phyloP scores from a whole-genome alignment of 1,284 basidiomycete genomes.

The Ustilago hordei region DNA sequence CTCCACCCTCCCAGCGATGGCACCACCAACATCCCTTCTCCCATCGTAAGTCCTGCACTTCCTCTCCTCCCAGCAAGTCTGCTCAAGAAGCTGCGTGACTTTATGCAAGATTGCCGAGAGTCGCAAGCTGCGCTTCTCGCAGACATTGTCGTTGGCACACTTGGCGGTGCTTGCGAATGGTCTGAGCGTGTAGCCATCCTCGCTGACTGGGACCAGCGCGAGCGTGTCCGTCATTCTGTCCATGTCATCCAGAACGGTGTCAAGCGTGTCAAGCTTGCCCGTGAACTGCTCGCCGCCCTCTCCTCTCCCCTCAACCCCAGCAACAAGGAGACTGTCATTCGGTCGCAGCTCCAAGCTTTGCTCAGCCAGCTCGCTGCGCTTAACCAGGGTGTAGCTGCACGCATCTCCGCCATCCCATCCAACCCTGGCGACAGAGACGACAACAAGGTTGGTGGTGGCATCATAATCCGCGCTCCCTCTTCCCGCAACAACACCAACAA shows the following conservation, averaged over 20 bases:
- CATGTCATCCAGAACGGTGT: slow-evolving; percentile 57
- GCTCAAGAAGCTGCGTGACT: slow-evolving; percentile 55
- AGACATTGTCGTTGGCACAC: slow-evolving; percentile 64
- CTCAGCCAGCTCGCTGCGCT: slow-evolving; percentile 63
- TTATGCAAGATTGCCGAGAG: slow-evolving; percentile 59
- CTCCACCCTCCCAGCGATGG: slow-evolving; percentile 38
- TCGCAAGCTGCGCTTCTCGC: slow-evolving; percentile 57
- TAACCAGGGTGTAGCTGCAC: slow-evolving; percentile 57
- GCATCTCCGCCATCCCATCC: slow-evolving; percentile 56
- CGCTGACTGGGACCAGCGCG: slow-evolving; percentile 57
- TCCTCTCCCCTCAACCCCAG: slow-evolving; percentile 60
- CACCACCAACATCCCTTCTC: slow-evolving; percentile 29
- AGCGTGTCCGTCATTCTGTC: slow-evolving; percentile 57
- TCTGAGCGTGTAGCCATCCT: slow-evolving; percentile 62
- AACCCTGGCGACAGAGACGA: slow-evolving; percentile 41
- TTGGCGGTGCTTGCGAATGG: slow-evolving; percentile 68
- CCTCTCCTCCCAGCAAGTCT: slow-evolving; percentile 63
- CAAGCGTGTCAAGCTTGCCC: slow-evolving; percentile 58
- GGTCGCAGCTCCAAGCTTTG: slow-evolving; percentile 64
- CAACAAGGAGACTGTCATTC: slow-evolving; percentile 59
- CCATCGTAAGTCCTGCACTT: slow-evolving; percentile 50
- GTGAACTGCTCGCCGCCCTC: slow-evolving; percentile 62
- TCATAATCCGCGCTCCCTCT: slow-evolving; percentile 57
- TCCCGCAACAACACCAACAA: slow-evolving; percentile 44
- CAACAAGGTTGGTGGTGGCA: slow-evolving; percentile 42